phyloP scores from a whole-genome alignment of 1,139 yeast genomes.

The Ogataea hybrid region DNA sequence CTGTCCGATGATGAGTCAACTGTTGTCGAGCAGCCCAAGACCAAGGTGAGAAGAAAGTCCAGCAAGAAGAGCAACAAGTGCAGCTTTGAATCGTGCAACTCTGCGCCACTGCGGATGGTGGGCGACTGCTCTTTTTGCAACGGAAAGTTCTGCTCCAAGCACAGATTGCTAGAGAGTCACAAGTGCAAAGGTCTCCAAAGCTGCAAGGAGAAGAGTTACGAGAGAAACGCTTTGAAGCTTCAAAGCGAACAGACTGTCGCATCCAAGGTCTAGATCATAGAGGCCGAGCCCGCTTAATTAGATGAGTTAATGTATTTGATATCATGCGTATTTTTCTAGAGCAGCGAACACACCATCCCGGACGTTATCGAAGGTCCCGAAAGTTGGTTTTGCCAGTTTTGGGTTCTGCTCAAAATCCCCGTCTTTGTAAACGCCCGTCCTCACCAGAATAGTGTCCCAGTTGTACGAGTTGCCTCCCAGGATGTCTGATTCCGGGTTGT shows the following conservation, averaged over 20 bases:
- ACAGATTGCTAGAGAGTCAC: slow-evolving; percentile 84
- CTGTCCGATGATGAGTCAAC: slow-evolving; percentile 21
- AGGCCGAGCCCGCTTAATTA: slow-evolving; percentile 9
- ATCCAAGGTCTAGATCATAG: slow-evolving; percentile 37
- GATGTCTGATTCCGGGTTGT: slow-evolving; percentile 91
- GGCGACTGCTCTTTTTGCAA: slow-evolving; percentile 87
- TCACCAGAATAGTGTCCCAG: slow-evolving; percentile 81
- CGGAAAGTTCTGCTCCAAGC: slow-evolving; percentile 86
- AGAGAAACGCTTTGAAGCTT: slow-evolving; percentile 46
- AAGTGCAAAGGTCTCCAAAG: slow-evolving; percentile 72
- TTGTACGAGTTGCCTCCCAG: slow-evolving; percentile 84
- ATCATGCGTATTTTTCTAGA: slow-evolving; percentile 29
- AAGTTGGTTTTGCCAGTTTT: slow-evolving; percentile 41
- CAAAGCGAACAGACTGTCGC: slow-evolving; percentile 46
- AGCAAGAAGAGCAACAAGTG: slow-evolving; percentile 54
- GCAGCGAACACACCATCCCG: slow-evolving; percentile 42
- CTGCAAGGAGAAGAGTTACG: slow-evolving; percentile 81
- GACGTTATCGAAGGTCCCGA: slow-evolving; percentile 51
- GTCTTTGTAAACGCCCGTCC: slow-evolving; percentile 84
- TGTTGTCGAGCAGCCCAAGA: slow-evolving; percentile 26
- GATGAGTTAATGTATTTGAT: slow-evolving; percentile 12
- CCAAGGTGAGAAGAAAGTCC: slow-evolving; percentile 42
- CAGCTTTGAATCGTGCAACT: slow-evolving; percentile 57
- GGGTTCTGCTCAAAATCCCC: slow-evolving; percentile 46
- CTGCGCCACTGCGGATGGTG: slow-evolving; percentile 75